Evolutionary conservation across 2,329 filamentous ascomycete genomes (phyloP), one percentile per base, ranked within the genome.

Genomic region (Aspergillus sp.): DNA sequence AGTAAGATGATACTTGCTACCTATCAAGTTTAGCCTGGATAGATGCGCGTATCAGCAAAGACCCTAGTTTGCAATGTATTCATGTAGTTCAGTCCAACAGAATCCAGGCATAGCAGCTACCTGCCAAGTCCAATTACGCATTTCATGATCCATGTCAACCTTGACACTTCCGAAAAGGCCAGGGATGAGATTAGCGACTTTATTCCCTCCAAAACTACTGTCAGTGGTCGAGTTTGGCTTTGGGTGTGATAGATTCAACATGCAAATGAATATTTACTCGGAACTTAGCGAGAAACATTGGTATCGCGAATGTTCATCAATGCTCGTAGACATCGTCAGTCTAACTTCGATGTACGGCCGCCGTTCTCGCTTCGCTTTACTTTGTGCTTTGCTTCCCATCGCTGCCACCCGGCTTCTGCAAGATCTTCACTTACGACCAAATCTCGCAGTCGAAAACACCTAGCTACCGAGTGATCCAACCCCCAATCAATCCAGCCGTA

Each of bases 321-420:
- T 35, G 12, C 45, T 35, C 19, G 3, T 50, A 27, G 17, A 31
- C 44, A 43, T 27, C 12, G 49, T 70, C 61, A 73, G 40, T 71
- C 65, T 40, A 65, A 64, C 58, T 75, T 75, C 17, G 58, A 56
- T n/a, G 24, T 31, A 55, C 15, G 55, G 41, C 67, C 60, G 63
- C 61, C 66, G 40, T 63, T 31, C 39, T 58, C 60, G 55, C 64
- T 69, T 58, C 61, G 65, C 52, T 67, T 74, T 62, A 68, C 64
- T 51, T 72, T 75, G 58, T 77, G 76, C 55, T 76, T 73, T 49
- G 80, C 79, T 73, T 93, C 88, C 91, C 93, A 98, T 71, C 90
- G 88, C 76, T 93, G 90, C 93, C 93, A 99, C 2, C 95, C 95
- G 43, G 92, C 89, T 77, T 96, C 91, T 35, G 88, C 88, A 66